Conservation (phyloP, 1,284 basidiomycete species). For the Dichomitus squalens region DNA sequence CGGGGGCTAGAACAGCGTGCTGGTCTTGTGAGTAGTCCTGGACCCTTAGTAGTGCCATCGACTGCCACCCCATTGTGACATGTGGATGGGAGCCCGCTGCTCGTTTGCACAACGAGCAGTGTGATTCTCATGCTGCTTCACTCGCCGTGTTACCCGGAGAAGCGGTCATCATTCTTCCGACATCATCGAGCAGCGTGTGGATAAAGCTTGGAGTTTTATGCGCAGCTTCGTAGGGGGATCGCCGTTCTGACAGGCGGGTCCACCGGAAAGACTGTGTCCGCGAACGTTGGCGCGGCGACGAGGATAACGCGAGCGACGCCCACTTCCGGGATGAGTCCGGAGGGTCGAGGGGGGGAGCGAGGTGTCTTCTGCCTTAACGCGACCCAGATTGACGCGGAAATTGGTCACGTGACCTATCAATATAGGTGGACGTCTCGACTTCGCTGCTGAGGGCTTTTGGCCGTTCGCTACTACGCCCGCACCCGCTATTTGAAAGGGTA, state of each 20-base stretch:
- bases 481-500: conserved; percentile 9
- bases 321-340: background rate
- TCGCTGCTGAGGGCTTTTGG: conserved; percentile 37
- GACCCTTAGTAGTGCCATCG: background rate
- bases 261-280: background rate
- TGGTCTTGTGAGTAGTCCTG: background rate
- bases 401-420: conserved; percentile 20
- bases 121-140: background rate
- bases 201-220: background rate
- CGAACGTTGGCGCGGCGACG: background rate
- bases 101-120: background rate
- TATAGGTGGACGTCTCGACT: conserved; percentile 4
- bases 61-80: background rate
- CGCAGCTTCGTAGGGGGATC: background rate
- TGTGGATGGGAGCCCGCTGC: background rate
- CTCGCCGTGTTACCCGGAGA: background rate
- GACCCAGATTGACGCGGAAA: conserved; percentile 15
- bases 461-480: conserved; percentile 33
- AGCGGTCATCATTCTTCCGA: background rate
- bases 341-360: background rate
- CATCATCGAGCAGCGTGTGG: background rate
- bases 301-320: background rate
- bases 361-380: background rate
- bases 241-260: background rate
- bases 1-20: background rate